Base-by-base conservation (phyloP, 2,329 filamentous ascomycete genomes). In the Coniochaeta hoffmannii region DNA sequence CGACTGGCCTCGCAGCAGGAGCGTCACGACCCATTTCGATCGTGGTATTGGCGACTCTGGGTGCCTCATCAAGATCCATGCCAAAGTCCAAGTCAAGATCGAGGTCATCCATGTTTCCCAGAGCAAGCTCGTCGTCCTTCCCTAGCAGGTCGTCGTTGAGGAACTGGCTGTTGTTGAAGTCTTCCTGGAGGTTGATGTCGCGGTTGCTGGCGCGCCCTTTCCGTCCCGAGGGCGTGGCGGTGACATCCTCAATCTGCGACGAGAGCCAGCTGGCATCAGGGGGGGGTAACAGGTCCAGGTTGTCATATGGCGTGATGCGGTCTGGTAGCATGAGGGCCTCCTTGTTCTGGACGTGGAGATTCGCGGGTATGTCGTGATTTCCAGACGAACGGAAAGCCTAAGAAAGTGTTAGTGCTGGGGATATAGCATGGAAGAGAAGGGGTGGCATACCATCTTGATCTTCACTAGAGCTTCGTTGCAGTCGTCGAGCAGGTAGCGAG, bases 401-500 rank as follows among this genome's bases (percentile, higher is more conserved):
- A n/a, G 2, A 44, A 60, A 9, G 54, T 52, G 56, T 75, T 71
- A 77, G 73, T 58, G 35, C n/a, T 56, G 54, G 22, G 34, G 14
- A 31, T 34, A 24, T 11, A 54, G 12, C 15, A 32, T 19, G n/a
- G 56, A 53, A 17, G 26, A 4, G 17, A 12, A 26, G 31, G 31
- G 15, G 50, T 63, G 15, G 17, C 79, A 38, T 74, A 97, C 93
- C 91, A 97, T 95, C 70, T 97, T 97, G 66, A 99, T 97, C 76
- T 97, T 97, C 79, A 96, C 87, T 62, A 99, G 78, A 36, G 93
- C 93, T 73, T 99, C 94, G 66, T 96, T 97, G 74, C 94, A 99
- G 69, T 99, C 94, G 67, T 99, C 94, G 50, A 97, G 78, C 53
- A 99, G 77, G 72, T 99, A 99, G 65, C 92, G 88, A 67, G 94